Conservation (phyloP, 2,329 filamentous ascomycete genomes). For the Laburnicola sp. region DNA sequence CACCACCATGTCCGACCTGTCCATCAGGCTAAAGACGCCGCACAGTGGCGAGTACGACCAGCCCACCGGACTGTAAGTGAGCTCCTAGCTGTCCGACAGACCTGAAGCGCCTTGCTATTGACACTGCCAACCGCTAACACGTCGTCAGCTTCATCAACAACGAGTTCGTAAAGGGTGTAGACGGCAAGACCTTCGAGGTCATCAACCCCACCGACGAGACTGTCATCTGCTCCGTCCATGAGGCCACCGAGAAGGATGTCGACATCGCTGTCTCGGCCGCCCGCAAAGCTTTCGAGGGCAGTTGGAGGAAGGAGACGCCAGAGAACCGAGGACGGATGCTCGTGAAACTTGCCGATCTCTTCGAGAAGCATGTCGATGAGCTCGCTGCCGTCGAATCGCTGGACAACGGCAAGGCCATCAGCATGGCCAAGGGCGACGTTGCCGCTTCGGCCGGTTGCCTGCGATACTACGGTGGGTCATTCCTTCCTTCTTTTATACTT, state of each 20-base stretch:
- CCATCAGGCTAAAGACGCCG: slow-evolving; percentile 69
- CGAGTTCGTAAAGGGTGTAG: slow-evolving; percentile 80
- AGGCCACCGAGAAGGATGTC: slow-evolving; percentile 85
- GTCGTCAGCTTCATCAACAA: slow-evolving; percentile 80
- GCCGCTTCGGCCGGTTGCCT: slow-evolving; percentile 68
- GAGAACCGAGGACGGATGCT: slow-evolving; percentile 70
- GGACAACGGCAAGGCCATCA: slow-evolving; percentile 84
- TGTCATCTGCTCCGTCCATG: slow-evolving; percentile 78
- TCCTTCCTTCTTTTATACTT: too few species aligned
- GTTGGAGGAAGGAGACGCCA: slow-evolving; percentile 70
- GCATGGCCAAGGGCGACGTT: slow-evolving; percentile 76
- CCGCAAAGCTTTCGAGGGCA: slow-evolving; percentile 79
- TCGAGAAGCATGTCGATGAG: slow-evolving; percentile 75
- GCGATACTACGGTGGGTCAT: neutral
- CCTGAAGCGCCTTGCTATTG: slow-evolving; percentile 6
- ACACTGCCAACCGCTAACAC: slow-evolving; percentile 22
- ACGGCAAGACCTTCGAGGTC: slow-evolving; percentile 89
- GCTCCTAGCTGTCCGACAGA: neutral
- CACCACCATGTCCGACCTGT: slow-evolving; percentile 50
- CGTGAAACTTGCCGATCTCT: slow-evolving; percentile 75
- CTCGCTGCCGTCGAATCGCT: slow-evolving; percentile 83
- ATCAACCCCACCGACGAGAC: slow-evolving; percentile 87
- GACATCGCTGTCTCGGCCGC: slow-evolving; percentile 81
- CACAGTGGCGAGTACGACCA: slow-evolving; percentile 61
- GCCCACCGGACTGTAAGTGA: slow-evolving; percentile 57